phyloP scores from a whole-genome alignment of 1,139 yeast species.

The Lodderomyces metapsilosis region DNA sequence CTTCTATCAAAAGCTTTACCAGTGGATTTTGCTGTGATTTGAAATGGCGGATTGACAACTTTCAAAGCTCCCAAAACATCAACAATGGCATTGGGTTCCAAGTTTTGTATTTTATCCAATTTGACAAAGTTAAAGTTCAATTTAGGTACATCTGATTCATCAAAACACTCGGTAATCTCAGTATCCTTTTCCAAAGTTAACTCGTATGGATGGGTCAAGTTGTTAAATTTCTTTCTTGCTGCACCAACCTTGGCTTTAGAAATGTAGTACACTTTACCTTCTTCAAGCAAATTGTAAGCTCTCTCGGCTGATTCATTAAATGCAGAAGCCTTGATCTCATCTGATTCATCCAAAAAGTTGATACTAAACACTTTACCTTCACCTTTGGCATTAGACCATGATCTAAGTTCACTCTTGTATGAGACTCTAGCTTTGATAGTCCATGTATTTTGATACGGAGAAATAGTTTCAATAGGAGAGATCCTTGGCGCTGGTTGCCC shows the following conservation, averaged over 20 bases:
- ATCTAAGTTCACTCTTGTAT: constrained; percentile 81
- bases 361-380: constrained; percentile 89
- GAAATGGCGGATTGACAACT: constrained; percentile 69
- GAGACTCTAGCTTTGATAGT: constrained; percentile 90
- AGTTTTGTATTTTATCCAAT: constrained; percentile 60
- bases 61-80: constrained; percentile 89
- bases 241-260: constrained; percentile 79
- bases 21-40: constrained; percentile 86
- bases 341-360: constrained; percentile 88
- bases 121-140: constrained; percentile 74
- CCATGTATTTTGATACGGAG: constrained; percentile 92
- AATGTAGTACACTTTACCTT: constrained; percentile 85
- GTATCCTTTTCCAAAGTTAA: constrained; percentile 80
- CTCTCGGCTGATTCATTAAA: constrained; percentile 86
- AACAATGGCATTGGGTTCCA: constrained; percentile 69
- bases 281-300: constrained; percentile 72
- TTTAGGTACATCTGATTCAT: constrained; percentile 65
- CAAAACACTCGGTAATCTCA: constrained; percentile 68
- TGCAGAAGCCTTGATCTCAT: constrained; percentile 95
- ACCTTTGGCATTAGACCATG: constrained; percentile 84
- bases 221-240: constrained; percentile 85
- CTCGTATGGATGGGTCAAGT: constrained; percentile 86
- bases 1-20: constrained; percentile 92
- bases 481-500: constrained; percentile 25
- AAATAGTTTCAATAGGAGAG: constrained; percentile 79